Percentiles rank a stretch among this genome's conserved stretches.
Evolutionary conservation across 805 yeast genomes (phyloP).

Genomic region (Kazachstania psychrophila): DNA sequence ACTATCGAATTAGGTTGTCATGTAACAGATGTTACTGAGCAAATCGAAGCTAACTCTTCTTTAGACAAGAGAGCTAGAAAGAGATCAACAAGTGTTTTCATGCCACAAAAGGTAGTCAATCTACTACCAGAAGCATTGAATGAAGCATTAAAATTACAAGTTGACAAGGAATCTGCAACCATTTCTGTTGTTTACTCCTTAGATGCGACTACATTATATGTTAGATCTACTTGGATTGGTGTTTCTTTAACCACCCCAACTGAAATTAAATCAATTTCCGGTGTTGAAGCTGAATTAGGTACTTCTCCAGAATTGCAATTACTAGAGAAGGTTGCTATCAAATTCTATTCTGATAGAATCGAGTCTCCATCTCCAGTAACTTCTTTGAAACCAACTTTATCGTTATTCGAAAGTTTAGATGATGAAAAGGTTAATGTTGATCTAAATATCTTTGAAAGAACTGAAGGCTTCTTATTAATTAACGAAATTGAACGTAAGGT

Average conservation of each 20-base stretch:
- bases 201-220: constrained; percentile 60
- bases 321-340: constrained; percentile 19
- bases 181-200: constrained; percentile 73
- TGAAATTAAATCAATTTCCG: constrained; percentile 11
- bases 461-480: constrained; percentile 47
- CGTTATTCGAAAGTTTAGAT: constrained; percentile 71
- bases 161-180: constrained; percentile 52
- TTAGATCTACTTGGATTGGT: constrained; percentile 68
- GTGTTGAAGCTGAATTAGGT: constrained; percentile 15
- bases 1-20: constrained; percentile 76
- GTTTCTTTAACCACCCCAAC: constrained; percentile 64
- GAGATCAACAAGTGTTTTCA: constrained; percentile 79
- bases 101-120: constrained; percentile 64
- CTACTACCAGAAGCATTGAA: constrained; percentile 61
- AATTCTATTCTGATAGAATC: constrained; percentile 21
- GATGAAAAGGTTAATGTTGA: constrained; percentile 71
- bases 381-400: constrained; percentile 34
- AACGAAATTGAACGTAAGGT: constrained; percentile 74
- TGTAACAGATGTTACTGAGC: constrained; percentile 68
- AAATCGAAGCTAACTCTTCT: constrained; percentile 59
- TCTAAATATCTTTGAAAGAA: constrained; percentile 61
- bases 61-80: constrained; percentile 85
- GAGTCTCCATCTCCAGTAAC: constrained; percentile 12
- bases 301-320: constrained; percentile 9
- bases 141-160: constrained; percentile 51